phyloP scores from a whole-genome alignment of 1,284 basidiomycete genomes.

The Dichomitus squalens region DNA sequence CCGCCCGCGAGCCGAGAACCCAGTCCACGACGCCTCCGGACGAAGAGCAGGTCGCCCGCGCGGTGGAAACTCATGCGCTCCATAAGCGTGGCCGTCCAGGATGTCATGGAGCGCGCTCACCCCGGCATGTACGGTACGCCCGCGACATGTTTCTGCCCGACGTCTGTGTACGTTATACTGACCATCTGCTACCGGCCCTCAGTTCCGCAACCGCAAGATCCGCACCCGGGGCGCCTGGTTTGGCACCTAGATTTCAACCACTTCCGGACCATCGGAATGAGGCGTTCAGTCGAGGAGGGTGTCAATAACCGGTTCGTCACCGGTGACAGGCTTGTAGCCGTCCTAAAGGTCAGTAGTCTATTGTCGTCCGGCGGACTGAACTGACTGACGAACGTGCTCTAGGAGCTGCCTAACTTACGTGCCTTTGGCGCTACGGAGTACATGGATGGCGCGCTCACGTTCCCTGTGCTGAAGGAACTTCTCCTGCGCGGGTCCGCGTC shows the following conservation, averaged over 20 bases:
- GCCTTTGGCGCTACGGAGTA: conserved; percentile 94
- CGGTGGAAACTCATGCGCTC: conserved; percentile 79
- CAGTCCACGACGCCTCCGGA: conserved; percentile 69
- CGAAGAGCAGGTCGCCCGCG: conserved; percentile 77
- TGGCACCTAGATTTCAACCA: conserved; percentile 88
- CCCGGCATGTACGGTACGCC: conserved; percentile 70
- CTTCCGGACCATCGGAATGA: conserved; percentile 93
- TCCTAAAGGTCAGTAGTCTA: conserved; percentile 69
- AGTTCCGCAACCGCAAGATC: conserved; percentile 76
- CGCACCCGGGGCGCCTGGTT: conserved; percentile 75
- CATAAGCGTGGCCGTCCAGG: conserved; percentile 73
- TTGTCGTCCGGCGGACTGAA: neutral
- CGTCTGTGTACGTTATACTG: conserved; percentile 6
- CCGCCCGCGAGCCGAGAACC: conserved; percentile 79
- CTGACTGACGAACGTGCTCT: conserved; percentile 1
- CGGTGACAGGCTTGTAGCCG: conserved; percentile 78
- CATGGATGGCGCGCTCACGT: conserved; percentile 89
- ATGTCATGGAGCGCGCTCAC: conserved; percentile 60
- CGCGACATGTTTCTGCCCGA: conserved; percentile 9
- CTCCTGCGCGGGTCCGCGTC: conserved; percentile 80
- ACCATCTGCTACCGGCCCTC: conserved; percentile 11
- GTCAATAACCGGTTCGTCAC: conserved; percentile 92
- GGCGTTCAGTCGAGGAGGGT: conserved; percentile 89
- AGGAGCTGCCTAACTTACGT: conserved; percentile 85
- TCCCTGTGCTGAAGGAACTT: conserved; percentile 82